phyloP scores from a whole-genome alignment of 495 filamentous ascomycete genomes.

The Thermothielavioides terrestris region DNA sequence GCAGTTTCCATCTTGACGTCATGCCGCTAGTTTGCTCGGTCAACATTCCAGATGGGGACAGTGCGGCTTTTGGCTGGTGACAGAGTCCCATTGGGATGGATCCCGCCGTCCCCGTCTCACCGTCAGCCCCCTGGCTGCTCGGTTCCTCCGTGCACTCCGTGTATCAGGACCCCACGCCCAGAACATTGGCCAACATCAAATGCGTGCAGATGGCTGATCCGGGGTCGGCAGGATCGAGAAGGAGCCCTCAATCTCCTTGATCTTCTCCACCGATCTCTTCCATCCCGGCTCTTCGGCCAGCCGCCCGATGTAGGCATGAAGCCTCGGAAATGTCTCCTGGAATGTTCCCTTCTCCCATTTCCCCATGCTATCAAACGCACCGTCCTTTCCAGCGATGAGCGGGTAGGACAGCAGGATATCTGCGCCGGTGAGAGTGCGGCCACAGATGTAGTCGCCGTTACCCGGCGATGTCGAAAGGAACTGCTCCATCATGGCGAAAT shows the following conservation, averaged over 20 bases:
- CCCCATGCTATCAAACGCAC: slow-evolving; percentile 46
- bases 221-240: slow-evolving; percentile 27
- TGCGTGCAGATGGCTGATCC: slow-evolving; percentile 1
- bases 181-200: background rate
- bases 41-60: background rate
- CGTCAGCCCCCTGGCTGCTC: background rate
- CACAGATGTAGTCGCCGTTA: slow-evolving; percentile 61
- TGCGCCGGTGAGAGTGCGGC: slow-evolving; percentile 58
- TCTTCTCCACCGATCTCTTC: slow-evolving; percentile 45
- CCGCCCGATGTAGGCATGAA: slow-evolving; percentile 54
- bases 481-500: slow-evolving; percentile 65
- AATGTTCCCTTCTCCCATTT: slow-evolving; percentile 26
- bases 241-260: slow-evolving; percentile 53
- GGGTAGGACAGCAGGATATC: slow-evolving; percentile 75
- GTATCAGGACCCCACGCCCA: slow-evolving; percentile 1
- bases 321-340: slow-evolving; percentile 29
- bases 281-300: slow-evolving; percentile 56
- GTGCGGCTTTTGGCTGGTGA: background rate
- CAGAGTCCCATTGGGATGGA: background rate
- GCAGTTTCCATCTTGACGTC: slow-evolving; percentile 5
- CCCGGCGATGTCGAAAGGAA: slow-evolving; percentile 55
- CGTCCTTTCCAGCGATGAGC: slow-evolving; percentile 47
- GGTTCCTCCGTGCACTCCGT: no score
- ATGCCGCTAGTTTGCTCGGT: background rate
- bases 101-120: background rate